Percentiles rank a stretch among this genome's conserved stretches.
Evolutionary conservation across 257 asterid genomes (phyloP).

Genomic region (Thymus quinquecostatus): DNA sequence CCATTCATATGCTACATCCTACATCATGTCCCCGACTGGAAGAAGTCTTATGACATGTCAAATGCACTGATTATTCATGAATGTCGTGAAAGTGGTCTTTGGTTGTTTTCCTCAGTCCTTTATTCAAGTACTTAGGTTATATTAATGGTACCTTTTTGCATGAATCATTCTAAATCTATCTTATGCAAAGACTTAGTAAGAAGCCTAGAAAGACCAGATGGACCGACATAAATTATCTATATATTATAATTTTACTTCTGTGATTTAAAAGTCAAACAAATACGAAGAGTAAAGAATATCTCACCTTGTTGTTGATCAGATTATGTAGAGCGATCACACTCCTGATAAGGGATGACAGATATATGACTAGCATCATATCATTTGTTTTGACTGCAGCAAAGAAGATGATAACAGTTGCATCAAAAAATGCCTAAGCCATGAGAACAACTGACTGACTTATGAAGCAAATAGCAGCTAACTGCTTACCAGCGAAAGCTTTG

Average conservation of each 20-base stretch:
- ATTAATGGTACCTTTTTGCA: neutral
- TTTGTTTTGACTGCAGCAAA: constrained; percentile 78
- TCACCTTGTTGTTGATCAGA: constrained; percentile 91
- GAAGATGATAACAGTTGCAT: neutral
- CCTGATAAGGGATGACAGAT: constrained; percentile 90
- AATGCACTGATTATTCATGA: neutral
- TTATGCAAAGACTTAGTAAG: neutral
- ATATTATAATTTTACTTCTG: constrained; percentile 2
- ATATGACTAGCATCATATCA: constrained; percentile 97
- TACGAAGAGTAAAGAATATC: constrained; percentile 11
- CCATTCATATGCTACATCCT: neutral
- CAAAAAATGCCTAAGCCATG: neutral
- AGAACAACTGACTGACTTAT: neutral
- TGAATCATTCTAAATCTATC: neutral
- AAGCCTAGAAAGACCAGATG: neutral
- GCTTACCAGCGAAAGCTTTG: constrained; percentile 83
- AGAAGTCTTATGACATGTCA: neutral
- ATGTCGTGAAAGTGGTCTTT: neutral
- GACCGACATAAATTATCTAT: neutral
- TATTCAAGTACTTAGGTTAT: neutral
- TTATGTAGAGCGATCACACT: constrained; percentile 95
- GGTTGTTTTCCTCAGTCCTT: neutral
- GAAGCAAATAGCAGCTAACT: neutral
- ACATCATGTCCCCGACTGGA: neutral
- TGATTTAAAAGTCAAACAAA: neutral